Evolutionary conservation across 2,329 filamentous ascomycete genomes (phyloP), one percentile per base, ranked within the genome.

Genomic region (Bipolaris zeicola): DNA sequence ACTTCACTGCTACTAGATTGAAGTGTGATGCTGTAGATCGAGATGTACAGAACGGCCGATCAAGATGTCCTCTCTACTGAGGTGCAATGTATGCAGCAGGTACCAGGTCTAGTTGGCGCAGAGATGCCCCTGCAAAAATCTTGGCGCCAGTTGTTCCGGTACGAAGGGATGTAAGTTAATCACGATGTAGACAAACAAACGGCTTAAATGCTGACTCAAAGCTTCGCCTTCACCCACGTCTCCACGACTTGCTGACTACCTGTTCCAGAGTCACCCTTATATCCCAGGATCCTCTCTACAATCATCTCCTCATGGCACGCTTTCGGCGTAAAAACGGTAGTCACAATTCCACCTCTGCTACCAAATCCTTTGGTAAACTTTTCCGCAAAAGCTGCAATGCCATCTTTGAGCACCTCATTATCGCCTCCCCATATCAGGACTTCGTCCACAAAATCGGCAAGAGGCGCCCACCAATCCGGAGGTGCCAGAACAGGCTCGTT

Each of bases 371-470:
- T 72, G 61, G 78, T 76, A 24, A 87, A 75, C 53, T 78, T 82
- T 44, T 72, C 68, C 20, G 76, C 77, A 60, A 87, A 81, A 18
- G 80, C 77, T 46, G 78, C 66, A 47, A 88, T 86, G 13, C 81
- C 77, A 61, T 86, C 85, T 33, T 85, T 71, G 24, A 88, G 59
- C 13, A 86, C 75, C 72, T 88, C 86, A 46, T 82, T 79, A 1
- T 76, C 80, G 0, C 86, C 86, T 1, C 76, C 82, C 60, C 81
- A 80, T 5, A 88, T 76, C 22, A 86, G 64, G 1, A 87, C 74
- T 39, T 81, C 77, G 18, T 77, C 73, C 3, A 84, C 71, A 2
- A 76, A 58, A 33, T 70, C 77, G 0, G 79, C 76, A 11, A 84
- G 74, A 2, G 75, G 77, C 8, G 76, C 66, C 78, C 83, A 88